Conservation (phyloP, 2,329 filamentous ascomycete species). For the Raffaelea deltoideospora region DNA sequence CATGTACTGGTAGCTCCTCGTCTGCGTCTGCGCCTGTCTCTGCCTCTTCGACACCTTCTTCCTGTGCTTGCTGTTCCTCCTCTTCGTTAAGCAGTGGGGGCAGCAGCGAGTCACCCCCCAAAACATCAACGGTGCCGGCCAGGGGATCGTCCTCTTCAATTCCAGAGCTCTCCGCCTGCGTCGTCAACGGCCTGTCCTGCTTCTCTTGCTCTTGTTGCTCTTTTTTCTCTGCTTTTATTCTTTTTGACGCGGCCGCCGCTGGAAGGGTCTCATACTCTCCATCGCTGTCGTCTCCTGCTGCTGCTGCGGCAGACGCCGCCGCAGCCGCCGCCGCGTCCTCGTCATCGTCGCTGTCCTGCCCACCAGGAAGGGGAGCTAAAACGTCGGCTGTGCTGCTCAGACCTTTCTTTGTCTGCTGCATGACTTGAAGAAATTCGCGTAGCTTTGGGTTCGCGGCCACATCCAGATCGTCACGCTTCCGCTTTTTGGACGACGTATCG, state of each 20-base stretch:
- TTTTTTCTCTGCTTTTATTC: neutral
- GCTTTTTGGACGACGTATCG: slow-evolving; percentile 38
- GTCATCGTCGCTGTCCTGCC: too few relatives aligned
- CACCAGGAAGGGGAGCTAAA: neutral
- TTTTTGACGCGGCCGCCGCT: too few relatives aligned
- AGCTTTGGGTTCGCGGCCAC: slow-evolving; percentile 61
- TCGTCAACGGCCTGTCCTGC: too few relatives aligned
- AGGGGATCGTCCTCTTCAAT: too few relatives aligned
- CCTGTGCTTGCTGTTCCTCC: too few relatives aligned
- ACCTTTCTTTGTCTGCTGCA: slow-evolving; percentile 37
- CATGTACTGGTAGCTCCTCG: neutral
- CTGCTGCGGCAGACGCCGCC: neutral
- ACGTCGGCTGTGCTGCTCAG: slow-evolving; percentile 10
- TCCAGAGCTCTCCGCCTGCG: too few relatives aligned
- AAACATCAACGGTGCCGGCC: too few relatives aligned
- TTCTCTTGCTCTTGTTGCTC: too few relatives aligned
- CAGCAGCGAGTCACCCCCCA: too few relatives aligned
- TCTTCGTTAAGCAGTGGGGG: too few relatives aligned
- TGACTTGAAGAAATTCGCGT: slow-evolving; percentile 72
- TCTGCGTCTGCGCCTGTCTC: too few relatives aligned
- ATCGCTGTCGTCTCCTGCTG: slow-evolving; percentile 41
- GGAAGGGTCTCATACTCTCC: slow-evolving; percentile 60
- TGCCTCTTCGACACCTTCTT: too few relatives aligned
- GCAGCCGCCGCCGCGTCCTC: neutral
- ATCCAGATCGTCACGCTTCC: slow-evolving; percentile 41